Evolutionary conservation across 2,329 filamentous ascomycete species (phyloP).

Genomic region (Pseudonectria buxi): DNA sequence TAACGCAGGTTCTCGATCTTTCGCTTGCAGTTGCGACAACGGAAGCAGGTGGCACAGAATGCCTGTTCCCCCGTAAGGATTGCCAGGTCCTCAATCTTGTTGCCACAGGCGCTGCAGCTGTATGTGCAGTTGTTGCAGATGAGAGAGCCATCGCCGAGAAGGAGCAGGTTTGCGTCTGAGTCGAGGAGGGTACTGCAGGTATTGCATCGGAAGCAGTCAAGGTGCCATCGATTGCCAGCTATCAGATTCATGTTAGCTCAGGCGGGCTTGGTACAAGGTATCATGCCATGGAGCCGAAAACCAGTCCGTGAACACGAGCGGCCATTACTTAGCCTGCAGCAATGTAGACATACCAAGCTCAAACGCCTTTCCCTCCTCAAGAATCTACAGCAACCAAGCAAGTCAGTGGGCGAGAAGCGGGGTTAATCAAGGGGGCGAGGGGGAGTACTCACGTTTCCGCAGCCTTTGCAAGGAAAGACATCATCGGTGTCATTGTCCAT

Average conservation of each 20-base stretch:
- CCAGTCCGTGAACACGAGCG: not conserved
- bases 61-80: constrained; percentile 97
- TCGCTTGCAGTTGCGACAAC: constrained; percentile 95
- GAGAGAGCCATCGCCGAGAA: constrained; percentile 93
- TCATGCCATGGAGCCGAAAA: constrained; percentile 3
- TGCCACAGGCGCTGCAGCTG: constrained; percentile 90
- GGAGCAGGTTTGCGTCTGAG: constrained; percentile 93
- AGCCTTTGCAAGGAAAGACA: constrained; percentile 84
- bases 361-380: constrained; percentile 97
- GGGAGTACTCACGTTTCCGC: constrained; percentile 64
- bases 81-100: constrained; percentile 97
- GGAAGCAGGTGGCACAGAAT: constrained; percentile 94
- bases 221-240: constrained; percentile 97
- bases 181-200: constrained; percentile 93
- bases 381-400: constrained; percentile 53
- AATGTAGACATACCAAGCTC: constrained; percentile 67
- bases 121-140: constrained; percentile 99
- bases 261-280: constrained; percentile 10
- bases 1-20: constrained; percentile 98
- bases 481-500: constrained; percentile 77
- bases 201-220: constrained; percentile 97
- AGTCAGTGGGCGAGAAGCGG: constrained; percentile 11
- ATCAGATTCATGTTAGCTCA: constrained; percentile 22
- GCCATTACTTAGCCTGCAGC: not conserved
- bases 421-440: not conserved